Evolutionary conservation across 2,329 filamentous ascomycete genomes (phyloP).

Genomic region (Ophiostoma australiae): DNA sequence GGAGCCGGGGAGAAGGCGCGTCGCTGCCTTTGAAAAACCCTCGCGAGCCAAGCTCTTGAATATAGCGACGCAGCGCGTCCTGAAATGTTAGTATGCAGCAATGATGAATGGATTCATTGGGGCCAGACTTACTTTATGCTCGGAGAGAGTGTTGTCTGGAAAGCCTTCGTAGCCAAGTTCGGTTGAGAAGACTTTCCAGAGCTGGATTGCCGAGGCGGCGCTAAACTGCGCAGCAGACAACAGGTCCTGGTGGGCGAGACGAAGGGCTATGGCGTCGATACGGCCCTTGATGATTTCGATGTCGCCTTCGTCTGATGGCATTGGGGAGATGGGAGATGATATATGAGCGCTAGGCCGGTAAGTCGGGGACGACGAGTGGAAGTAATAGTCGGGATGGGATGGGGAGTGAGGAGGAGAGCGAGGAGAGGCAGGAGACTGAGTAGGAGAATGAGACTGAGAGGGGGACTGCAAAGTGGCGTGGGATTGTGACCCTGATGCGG

Average conservation of each 20-base stretch:
- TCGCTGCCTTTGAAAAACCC: slow-evolving; percentile 40
- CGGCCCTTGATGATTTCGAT: slow-evolving; percentile 56
- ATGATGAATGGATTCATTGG: background rate
- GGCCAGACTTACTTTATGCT: slow-evolving; percentile 48
- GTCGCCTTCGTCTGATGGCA: slow-evolving; percentile 37
- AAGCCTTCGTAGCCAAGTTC: slow-evolving; percentile 57
- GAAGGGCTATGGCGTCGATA: slow-evolving; percentile 52
- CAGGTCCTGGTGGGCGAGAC: slow-evolving; percentile 43
- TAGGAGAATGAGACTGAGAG: slow-evolving; percentile 28
- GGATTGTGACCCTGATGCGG: background rate
- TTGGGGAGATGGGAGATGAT: slow-evolving; percentile 22
- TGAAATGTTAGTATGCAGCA: slow-evolving; percentile 32
- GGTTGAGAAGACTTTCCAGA: slow-evolving; percentile 56
- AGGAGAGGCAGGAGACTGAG: slow-evolving; percentile 24
- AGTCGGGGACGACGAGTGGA: background rate
- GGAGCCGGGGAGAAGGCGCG: slow-evolving; percentile 41
- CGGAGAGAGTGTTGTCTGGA: slow-evolving; percentile 48
- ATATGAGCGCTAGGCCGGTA: slow-evolving; percentile 1
- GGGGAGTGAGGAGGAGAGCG: slow-evolving; percentile 28
- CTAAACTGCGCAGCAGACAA: slow-evolving; percentile 16
- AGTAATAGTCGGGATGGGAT: slow-evolving; percentile 18
- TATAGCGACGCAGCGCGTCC: slow-evolving; percentile 57
- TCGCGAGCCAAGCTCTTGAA: slow-evolving; percentile 53
- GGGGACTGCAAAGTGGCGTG: background rate
- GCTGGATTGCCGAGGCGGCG: slow-evolving; percentile 40